Conservation (phyloP, 345 rosid genomes). For the Euphorbia tirucalli region DNA sequence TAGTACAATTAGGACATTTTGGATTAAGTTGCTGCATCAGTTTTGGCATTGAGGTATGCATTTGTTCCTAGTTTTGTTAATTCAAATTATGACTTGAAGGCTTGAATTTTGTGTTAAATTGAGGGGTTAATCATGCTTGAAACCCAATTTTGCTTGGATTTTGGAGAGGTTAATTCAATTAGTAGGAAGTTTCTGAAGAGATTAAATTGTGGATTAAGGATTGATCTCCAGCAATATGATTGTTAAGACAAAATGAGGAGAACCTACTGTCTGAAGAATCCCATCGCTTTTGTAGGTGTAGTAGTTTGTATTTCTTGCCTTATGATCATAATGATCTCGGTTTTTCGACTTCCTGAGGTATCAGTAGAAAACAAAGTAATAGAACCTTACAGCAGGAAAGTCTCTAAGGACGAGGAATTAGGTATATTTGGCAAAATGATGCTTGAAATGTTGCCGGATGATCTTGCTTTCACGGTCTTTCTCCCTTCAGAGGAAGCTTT, state of each 20-base stretch:
- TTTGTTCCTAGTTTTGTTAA: too few species aligned
- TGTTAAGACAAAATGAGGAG: slow-evolving; percentile 41
- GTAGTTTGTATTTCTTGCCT: slow-evolving; percentile 50
- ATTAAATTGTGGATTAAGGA: background rate
- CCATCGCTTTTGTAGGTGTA: slow-evolving; percentile 38
- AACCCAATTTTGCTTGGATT: background rate
- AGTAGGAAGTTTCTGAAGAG: background rate
- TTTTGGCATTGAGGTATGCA: too few species aligned
- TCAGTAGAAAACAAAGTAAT: slow-evolving; percentile 18
- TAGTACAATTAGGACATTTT: background rate
- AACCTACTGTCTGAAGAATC: slow-evolving; percentile 29
- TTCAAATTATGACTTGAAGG: background rate
- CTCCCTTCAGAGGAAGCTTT: slow-evolving; percentile 65
- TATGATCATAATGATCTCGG: slow-evolving; percentile 36
- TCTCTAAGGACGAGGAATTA: slow-evolving; percentile 22
- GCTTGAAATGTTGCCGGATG: slow-evolving; percentile 73
- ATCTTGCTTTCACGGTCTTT: slow-evolving; percentile 75
- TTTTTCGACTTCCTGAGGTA: slow-evolving; percentile 56
- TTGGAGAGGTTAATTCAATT: background rate
- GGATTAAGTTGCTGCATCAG: too few species aligned
- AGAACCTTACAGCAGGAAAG: slow-evolving; percentile 15
- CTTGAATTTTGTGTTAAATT: background rate
- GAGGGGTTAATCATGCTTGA: background rate
- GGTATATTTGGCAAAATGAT: slow-evolving; percentile 71
- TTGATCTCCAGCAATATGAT: background rate